A percentile compares a stretch with the other conserved stretches of the same genome.
Conservation (phyloP, 306 rosid genomes). For the Fagus sylvatica region DNA sequence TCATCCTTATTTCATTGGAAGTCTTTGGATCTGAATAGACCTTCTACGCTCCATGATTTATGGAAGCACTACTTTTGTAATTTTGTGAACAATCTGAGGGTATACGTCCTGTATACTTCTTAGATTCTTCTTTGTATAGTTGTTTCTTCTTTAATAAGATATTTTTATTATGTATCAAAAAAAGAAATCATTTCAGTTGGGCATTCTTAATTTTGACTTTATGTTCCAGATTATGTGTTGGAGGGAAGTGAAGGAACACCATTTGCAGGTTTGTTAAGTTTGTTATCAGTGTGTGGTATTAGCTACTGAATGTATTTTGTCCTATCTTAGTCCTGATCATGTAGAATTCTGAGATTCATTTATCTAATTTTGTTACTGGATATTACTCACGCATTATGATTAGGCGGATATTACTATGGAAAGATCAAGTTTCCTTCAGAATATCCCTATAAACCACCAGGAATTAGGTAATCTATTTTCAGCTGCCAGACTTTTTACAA, state of each 20-base stretch:
- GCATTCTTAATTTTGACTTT: slow-evolving; percentile 28
- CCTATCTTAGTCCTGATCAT: slow-evolving; percentile 9
- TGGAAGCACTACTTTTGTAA: too few relatives aligned
- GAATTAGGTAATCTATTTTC: slow-evolving; percentile 67
- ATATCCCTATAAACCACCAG: slow-evolving; percentile 96
- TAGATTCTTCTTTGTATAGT: too few relatives aligned
- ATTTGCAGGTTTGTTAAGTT: slow-evolving; percentile 68
- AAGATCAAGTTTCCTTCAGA: slow-evolving; percentile 91
- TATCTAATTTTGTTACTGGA: background rate
- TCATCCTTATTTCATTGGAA: too few relatives aligned
- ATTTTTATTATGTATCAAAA: too few relatives aligned
- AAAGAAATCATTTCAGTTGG: slow-evolving; percentile 5
- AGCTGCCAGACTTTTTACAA: slow-evolving; percentile 4
- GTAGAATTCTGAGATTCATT: slow-evolving; percentile 1
- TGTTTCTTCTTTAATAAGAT: too few relatives aligned
- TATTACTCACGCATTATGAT: background rate
- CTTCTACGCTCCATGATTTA: too few relatives aligned
- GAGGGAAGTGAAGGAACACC: slow-evolving; percentile 99
- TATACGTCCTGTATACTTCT: too few relatives aligned
- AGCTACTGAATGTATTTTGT: slow-evolving; percentile 12
- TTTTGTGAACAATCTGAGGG: too few relatives aligned
- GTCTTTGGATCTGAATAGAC: too few relatives aligned
- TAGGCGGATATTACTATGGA: slow-evolving; percentile 95
- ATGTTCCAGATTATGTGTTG: slow-evolving; percentile 77
- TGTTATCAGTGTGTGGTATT: slow-evolving; percentile 15